Evolutionary conservation across 805 yeast species (phyloP).

Genomic region (Wickerhamiella siamensis): DNA sequence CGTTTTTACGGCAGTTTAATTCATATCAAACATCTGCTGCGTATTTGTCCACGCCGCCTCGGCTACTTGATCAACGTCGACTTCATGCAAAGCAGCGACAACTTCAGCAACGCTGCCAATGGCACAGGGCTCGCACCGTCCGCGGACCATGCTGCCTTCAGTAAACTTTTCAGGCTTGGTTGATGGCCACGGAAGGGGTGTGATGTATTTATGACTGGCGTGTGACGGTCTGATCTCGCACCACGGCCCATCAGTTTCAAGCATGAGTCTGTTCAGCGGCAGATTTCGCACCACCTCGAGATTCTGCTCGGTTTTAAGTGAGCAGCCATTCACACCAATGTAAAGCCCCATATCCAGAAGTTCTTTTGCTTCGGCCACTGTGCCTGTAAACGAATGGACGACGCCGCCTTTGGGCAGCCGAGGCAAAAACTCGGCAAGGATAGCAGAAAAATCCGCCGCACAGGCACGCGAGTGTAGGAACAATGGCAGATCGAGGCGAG

Average conservation of each 20-base stretch:
- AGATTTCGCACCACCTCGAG: constrained; percentile 46
- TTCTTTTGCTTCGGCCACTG: constrained; percentile 43
- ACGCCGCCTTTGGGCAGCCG: constrained; percentile 40
- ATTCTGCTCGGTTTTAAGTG: constrained; percentile 65
- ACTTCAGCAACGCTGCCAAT: constrained; percentile 69
- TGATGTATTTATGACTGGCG: constrained; percentile 43
- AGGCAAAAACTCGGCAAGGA: constrained; percentile 41
- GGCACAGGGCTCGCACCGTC: constrained; percentile 86
- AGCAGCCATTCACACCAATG: constrained; percentile 87
- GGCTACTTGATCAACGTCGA: constrained; percentile 32
- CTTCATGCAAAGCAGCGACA: constrained; percentile 36
- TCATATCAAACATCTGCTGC: constrained; percentile 30
- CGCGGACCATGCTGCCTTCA: constrained; percentile 41
- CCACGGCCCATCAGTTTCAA: constrained; percentile 98
- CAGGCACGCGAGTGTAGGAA: constrained; percentile 86
- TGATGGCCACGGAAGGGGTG: constrained; percentile 40
- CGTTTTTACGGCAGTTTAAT: background rate
- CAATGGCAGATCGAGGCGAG: constrained; percentile 47
- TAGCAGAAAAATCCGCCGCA: constrained; percentile 57
- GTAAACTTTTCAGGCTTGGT: constrained; percentile 50
- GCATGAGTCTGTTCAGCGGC: constrained; percentile 57
- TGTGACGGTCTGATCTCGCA: constrained; percentile 83
- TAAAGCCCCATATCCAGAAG: constrained; percentile 47
- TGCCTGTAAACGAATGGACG: constrained; percentile 91
- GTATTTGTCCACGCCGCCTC: constrained; percentile 41